Evolutionary conservation across 306 rosid species (phyloP), one percentile per base, ranked within the genome.

Genomic region (Argentina anserina): DNA sequence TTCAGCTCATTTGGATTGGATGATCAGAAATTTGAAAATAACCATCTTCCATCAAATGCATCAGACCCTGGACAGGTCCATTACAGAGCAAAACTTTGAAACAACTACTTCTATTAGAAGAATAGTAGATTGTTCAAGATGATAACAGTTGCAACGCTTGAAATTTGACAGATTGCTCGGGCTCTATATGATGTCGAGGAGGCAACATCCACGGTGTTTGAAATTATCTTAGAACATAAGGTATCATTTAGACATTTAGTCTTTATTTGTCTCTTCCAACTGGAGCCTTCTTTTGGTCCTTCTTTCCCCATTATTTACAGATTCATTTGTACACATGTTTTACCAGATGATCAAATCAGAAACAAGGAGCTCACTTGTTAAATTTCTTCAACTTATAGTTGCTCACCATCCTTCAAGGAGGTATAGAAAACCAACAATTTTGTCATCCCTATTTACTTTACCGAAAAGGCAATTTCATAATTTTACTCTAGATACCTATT

Each of bases 131-230:
- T 80, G 65, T 31, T 81, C 39, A 49, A 77, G 73, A 50, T 73
- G 61, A 70, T 85, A 78, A 89, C 78, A 73, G 53, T 70, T 73
- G 67, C 14, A 73, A 77, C 77, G 47, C 55, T 33, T 79, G 73
- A 68, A 73, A 78, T 43, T 39, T 77, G 42, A 76, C 72, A 91
- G 99, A 86, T 89, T 85, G 96, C 91, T 43, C 85, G 90, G 80
- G 99, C 97, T 67, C 81, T 94, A 69, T 94, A 89, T 78, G 99
- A 94, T 76, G 93, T 94, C 49, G 97, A 94, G 81, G 99, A 94
- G 90, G 97, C 99, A 75, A 91, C 97, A 31, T 84, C 90, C 61
- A 83, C 61, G 69, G 96, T 97, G 49, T 91, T 91, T 75, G 99
- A 91, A 55, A 88, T 94, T 72, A 89, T 94, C 84, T 74, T 88